Conservation (phyloP, 768 basidiomycete genomes). For the Hypholoma fasciculare region DNA sequence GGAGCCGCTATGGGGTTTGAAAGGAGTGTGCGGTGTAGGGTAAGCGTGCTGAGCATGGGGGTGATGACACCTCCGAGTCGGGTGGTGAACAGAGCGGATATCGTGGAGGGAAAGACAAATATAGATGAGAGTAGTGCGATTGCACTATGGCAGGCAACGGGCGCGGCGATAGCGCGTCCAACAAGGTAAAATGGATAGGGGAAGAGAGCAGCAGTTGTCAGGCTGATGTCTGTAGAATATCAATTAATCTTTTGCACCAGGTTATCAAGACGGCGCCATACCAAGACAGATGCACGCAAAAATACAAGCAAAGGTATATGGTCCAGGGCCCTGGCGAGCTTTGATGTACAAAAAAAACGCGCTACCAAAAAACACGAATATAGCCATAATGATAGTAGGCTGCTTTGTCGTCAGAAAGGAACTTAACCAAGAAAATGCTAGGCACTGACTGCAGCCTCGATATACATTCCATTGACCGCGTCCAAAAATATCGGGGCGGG, state of each 20-base stretch:
- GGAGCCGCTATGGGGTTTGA: slow-evolving; percentile 39
- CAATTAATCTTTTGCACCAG: background rate
- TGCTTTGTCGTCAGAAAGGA: slow-evolving; percentile 18
- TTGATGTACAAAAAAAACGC: slow-evolving; percentile 58
- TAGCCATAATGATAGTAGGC: slow-evolving; percentile 58
- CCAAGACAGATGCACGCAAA: slow-evolving; percentile 64
- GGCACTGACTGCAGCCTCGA: slow-evolving; percentile 46
- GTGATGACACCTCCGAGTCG: slow-evolving; percentile 46
- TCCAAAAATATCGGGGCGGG: slow-evolving; percentile 34
- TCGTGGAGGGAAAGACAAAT: slow-evolving; percentile 61
- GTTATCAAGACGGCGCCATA: slow-evolving; percentile 21
- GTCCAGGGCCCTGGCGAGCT: slow-evolving; percentile 62
- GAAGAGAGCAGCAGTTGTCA: slow-evolving; percentile 59
- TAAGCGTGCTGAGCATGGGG: slow-evolving; percentile 46
- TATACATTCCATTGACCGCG: slow-evolving; percentile 51
- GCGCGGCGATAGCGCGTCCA: slow-evolving; percentile 54
- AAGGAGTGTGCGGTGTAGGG: slow-evolving; percentile 47
- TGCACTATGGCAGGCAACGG: slow-evolving; percentile 58
- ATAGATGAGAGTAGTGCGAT: slow-evolving; percentile 53
- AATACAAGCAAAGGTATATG: slow-evolving; percentile 54
- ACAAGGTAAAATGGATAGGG: slow-evolving; percentile 67
- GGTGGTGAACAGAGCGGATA: slow-evolving; percentile 58
- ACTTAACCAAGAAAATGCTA: background rate
- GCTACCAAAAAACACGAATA: slow-evolving; percentile 66
- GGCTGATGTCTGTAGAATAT: slow-evolving; percentile 47